These are phyloP conservation scores for Fusarium sp. DNA, from an alignment of 2,329 filamentous ascomycete species.

Conservation along the genomic window DNA sequence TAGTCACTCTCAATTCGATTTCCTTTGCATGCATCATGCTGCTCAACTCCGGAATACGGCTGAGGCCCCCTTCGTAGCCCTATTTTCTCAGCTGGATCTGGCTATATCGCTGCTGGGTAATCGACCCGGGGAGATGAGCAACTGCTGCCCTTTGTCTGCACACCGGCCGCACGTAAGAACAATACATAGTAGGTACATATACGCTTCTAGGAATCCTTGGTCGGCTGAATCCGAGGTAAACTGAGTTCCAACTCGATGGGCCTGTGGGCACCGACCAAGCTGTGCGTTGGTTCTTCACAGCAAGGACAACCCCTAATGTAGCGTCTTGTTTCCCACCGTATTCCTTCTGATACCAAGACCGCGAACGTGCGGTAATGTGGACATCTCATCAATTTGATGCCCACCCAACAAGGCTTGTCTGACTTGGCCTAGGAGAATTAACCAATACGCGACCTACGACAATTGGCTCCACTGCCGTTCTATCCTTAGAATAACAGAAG, in stretches of 20 bases:
- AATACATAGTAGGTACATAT: not conserved
- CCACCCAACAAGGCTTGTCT: slow-evolving; percentile 23
- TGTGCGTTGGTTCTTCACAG: slow-evolving; percentile 6
- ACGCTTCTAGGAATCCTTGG: slow-evolving; percentile 29
- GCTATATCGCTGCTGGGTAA: slow-evolving; percentile 16
- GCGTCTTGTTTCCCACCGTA: slow-evolving; percentile 33
- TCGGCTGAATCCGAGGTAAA: slow-evolving; percentile 40
- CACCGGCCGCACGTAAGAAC: slow-evolving; percentile 2
- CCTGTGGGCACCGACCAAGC: slow-evolving; percentile 31
- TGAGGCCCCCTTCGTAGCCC: slow-evolving; percentile 22
- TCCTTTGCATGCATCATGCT: slow-evolving; percentile 34
- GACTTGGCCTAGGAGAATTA: slow-evolving; percentile 19
- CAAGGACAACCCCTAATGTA: slow-evolving; percentile 27
- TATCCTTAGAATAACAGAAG: not conserved
- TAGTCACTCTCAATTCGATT: slow-evolving; percentile 16
- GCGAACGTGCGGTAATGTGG: slow-evolving; percentile 12
- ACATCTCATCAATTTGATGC: slow-evolving; percentile 20
- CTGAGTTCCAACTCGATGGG: slow-evolving; percentile 30
- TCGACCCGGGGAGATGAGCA: slow-evolving; percentile 12
- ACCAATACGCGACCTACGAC: slow-evolving; percentile 11
- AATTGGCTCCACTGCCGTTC: not conserved
- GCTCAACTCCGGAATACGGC: slow-evolving; percentile 33
- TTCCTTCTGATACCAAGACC: slow-evolving; percentile 15
- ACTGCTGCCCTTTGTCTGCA: not conserved
- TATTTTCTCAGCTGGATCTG: slow-evolving; percentile 28